Evolutionary conservation across 1,284 basidiomycete genomes (phyloP).

Genomic region (Anthracocystis walkeri): DNA sequence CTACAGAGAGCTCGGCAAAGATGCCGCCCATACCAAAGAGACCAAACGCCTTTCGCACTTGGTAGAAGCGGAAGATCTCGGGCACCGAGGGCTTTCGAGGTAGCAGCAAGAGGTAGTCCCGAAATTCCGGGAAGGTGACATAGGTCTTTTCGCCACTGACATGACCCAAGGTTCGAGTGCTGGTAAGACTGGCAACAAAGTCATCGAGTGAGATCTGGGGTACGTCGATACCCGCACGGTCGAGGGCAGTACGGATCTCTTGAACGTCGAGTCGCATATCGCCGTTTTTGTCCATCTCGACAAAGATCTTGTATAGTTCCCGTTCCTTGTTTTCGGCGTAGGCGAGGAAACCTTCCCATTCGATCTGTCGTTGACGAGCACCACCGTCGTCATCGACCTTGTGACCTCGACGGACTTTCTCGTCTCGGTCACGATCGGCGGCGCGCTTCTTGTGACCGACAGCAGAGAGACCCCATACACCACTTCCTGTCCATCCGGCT

Average conservation of each 20-base stretch:
- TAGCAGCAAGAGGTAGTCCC: conserved; percentile 67
- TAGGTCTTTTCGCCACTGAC: conserved; percentile 39
- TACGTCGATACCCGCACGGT: conserved; percentile 63
- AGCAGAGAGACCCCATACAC: conserved; percentile 67
- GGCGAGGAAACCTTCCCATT: conserved; percentile 68
- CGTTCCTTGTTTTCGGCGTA: conserved; percentile 68
- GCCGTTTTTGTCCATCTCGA: conserved; percentile 65
- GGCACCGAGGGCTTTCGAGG: conserved; percentile 64
- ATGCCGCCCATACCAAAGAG: conserved; percentile 67
- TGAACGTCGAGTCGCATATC: conserved; percentile 63
- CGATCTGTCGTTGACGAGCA: conserved; percentile 62
- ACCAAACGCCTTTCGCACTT: conserved; percentile 67
- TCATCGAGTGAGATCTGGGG: conserved; percentile 59
- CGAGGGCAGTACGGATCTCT: conserved; percentile 63
- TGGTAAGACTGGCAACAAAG: conserved; percentile 66
- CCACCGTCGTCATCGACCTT: conserved; percentile 58
- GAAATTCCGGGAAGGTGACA: conserved; percentile 67
- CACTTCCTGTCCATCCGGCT: conserved; percentile 67
- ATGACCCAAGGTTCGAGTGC: conserved; percentile 35
- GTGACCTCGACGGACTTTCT: conserved; percentile 41
- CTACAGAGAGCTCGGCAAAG: conserved; percentile 65
- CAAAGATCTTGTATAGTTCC: conserved; percentile 67
- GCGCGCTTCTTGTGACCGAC: conserved; percentile 56
- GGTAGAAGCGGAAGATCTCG: conserved; percentile 69
- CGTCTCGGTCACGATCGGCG: conserved; percentile 44